phyloP scores from a whole-genome alignment of 306 rosid genomes.

The Canavalia gladiata region DNA sequence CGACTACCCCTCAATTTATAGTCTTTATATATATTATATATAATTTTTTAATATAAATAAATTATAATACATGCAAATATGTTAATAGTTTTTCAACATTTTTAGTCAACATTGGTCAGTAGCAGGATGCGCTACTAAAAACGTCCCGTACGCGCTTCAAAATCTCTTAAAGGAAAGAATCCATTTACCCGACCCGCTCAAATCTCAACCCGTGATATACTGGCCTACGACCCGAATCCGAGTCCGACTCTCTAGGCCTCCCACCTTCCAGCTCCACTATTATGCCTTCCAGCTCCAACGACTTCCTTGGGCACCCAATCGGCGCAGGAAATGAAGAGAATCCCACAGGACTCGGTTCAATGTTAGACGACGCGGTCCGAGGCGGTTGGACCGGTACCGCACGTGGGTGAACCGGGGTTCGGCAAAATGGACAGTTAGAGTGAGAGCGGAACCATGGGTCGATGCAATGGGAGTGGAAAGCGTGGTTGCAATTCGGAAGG shows the following conservation, averaged over 20 bases:
- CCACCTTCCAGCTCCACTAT: not conserved
- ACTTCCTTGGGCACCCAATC: constrained; percentile 49
- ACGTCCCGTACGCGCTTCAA: too few relatives aligned
- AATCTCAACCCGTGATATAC: not conserved
- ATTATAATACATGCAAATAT: too few relatives aligned
- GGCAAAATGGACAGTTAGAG: constrained; percentile 61
- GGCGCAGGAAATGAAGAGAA: constrained; percentile 22
- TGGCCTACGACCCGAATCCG: not conserved
- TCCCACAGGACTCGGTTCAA: not conserved
- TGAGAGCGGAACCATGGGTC: constrained; percentile 57
- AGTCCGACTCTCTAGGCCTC: not conserved
- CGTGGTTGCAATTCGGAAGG: constrained; percentile 59
- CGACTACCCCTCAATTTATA: too few relatives aligned
- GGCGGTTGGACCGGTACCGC: not conserved
- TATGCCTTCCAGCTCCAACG: constrained; percentile 16
- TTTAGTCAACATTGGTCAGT: not conserved
- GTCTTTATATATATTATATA: too few relatives aligned
- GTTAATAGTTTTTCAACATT: not conserved
- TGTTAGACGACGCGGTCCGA: not conserved
- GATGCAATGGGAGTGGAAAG: constrained; percentile 59
- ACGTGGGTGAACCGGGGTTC: constrained; percentile 40
- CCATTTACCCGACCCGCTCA: not conserved
- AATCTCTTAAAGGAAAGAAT: too few relatives aligned
- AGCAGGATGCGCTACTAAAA: too few relatives aligned
- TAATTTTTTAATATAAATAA: too few relatives aligned